Evolutionary conservation across 805 yeast species (phyloP), one percentile per base, ranked within the genome.

Genomic region (Wickerhamiella allomyrinae): DNA sequence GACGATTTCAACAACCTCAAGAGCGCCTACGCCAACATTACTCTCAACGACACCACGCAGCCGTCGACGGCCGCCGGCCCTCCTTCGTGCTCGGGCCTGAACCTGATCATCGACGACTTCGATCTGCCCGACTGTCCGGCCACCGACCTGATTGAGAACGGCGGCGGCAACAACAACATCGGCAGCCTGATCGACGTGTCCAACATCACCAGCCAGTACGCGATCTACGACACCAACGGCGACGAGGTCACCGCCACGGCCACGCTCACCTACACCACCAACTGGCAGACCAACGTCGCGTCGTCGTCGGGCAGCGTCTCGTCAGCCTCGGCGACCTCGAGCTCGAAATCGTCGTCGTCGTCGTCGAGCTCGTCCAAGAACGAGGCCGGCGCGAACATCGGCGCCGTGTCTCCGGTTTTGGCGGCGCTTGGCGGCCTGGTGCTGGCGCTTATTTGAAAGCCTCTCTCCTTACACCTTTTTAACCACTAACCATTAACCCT

Each of bases 1-100:
- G 49, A 62, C 1, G 96, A 87, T 63, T 87, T 56, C 57, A 52
- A 58, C 48, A 77, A 76, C 56, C 68, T 80, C 52, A 69, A 81
- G 63, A 46, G 54, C 4, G 74, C 78, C 59, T 76, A 73, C 50
- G 59, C 68, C 46, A 57, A 67, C 31, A 73, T 62, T 44, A 34
- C 51, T 19, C 48, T 53, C 33, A 54, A 58, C 20, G 40, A 43
- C 11, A 38, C 56, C 42, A 17, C 46, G 21, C 43, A 47, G 35
- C 40, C 49, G 14, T 25, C 29, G 35, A 6, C 41, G 14, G 20
- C 39, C 20, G 29, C 14, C 14, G 3, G 9, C 10, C 39, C 39
- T 5, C 39, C 39, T 3, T 36, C 39, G 27, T 36, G 39, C 27
- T 20, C 35, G 20, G 37, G 51, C 57, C 46, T 52, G 20, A 52